These are phyloP conservation scores for Sarocladiaceae sp. DNA, from an alignment of 2,329 filamentous ascomycete genomes.

Conservation along the genomic window DNA sequence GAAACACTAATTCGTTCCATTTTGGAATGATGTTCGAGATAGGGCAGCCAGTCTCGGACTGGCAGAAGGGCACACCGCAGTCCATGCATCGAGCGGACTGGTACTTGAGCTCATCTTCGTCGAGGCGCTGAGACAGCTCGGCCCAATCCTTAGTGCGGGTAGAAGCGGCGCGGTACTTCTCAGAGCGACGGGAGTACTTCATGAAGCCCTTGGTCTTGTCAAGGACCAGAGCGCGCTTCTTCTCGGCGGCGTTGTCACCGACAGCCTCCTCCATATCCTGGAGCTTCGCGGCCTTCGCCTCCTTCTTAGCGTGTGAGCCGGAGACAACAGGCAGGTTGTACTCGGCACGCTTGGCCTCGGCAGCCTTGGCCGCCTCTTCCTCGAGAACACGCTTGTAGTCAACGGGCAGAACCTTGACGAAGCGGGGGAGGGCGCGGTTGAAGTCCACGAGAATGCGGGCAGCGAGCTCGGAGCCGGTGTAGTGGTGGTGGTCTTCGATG, in stretches of 20 bases:
- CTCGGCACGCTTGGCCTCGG: constrained; percentile 75
- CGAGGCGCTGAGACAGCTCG: constrained; percentile 79
- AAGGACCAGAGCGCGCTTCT: constrained; percentile 85
- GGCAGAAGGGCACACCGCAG: constrained; percentile 96
- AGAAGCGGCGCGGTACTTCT: constrained; percentile 85
- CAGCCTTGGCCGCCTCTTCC: constrained; percentile 80
- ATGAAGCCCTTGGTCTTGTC: constrained; percentile 98
- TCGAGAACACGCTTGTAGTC: constrained; percentile 92
- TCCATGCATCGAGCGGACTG: constrained; percentile 98
- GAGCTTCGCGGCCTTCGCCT: constrained; percentile 65
- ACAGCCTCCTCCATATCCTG: constrained; percentile 89
- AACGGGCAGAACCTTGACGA: constrained; percentile 87
- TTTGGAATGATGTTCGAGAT: constrained; percentile 98
- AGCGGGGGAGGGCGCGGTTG: constrained; percentile 80
- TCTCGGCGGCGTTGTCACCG: constrained; percentile 75
- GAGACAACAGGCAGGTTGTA: constrained; percentile 74
- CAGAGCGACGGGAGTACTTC: constrained; percentile 87
- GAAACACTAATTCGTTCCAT: constrained; percentile 79
- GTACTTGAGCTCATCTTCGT: constrained; percentile 93
- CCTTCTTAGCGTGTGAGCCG: constrained; percentile 52
- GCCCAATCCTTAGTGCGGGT: constrained; percentile 89
- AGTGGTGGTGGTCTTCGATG: constrained; percentile 95
- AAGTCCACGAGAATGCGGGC: constrained; percentile 94
- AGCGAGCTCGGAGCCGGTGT: constrained; percentile 91
- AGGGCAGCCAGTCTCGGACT: constrained; percentile 91